phyloP scores from a whole-genome alignment of 2,329 filamentous ascomycete genomes.

The Pseudocercospora crystallina region DNA sequence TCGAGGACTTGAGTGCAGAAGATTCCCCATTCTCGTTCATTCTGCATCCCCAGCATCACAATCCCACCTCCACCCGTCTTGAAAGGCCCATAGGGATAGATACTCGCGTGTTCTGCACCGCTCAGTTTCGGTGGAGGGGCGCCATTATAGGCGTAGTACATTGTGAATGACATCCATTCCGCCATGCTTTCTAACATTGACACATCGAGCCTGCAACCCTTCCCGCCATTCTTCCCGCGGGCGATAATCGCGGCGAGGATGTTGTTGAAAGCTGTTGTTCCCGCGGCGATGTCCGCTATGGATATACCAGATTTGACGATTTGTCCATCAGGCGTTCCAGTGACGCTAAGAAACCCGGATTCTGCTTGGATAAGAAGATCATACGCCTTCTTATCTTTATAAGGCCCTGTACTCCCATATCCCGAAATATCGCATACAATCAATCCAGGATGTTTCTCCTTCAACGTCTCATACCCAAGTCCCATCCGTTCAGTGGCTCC shows the following conservation, averaged over 20 bases:
- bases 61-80: constrained; percentile 47
- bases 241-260: constrained; percentile 87
- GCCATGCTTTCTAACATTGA: constrained; percentile 60
- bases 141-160: constrained; percentile 58
- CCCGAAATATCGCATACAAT: constrained; percentile 96
- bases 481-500: constrained; percentile 83
- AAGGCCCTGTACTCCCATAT: constrained; percentile 92
- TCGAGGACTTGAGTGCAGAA: constrained; percentile 51
- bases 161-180: constrained; percentile 66
- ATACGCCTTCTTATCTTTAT: constrained; percentile 85
- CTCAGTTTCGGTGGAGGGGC: constrained; percentile 45
- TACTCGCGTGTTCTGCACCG: constrained; percentile 55
- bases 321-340: constrained; percentile 70
- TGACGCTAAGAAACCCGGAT: constrained; percentile 57
- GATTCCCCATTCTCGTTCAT: constrained; percentile 56
- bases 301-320: constrained; percentile 96
- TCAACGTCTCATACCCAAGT: constrained; percentile 81
- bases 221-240: constrained; percentile 47
- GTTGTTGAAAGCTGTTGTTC: constrained; percentile 88
- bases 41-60: constrained; percentile 60
- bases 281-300: constrained; percentile 92
- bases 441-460: constrained; percentile 74
- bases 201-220: constrained; percentile 54
- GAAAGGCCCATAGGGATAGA: constrained; percentile 60
- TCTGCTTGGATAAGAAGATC: constrained; percentile 96